phyloP scores from a whole-genome alignment of 495 filamentous ascomycete species.

The Pseudoneurospora amorphoporcata region DNA sequence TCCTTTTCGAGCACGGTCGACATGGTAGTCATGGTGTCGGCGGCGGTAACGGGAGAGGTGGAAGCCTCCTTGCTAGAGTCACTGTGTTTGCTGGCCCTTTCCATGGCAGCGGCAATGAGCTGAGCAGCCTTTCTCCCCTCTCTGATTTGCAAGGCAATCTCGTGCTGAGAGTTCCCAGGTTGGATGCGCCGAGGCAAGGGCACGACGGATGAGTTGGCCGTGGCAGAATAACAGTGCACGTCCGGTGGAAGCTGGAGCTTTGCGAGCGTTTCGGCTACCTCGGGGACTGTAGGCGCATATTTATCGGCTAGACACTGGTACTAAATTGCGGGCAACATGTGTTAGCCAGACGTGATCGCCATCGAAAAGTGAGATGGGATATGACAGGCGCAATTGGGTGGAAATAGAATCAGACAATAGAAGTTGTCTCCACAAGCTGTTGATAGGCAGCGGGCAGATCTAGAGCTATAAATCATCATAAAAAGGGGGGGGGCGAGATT shows the following conservation, averaged over 20 bases:
- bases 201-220: slow-evolving; percentile 35
- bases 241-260: slow-evolving; percentile 47
- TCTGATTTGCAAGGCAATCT: slow-evolving; percentile 43
- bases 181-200: slow-evolving; percentile 37
- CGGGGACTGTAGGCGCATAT: slow-evolving; percentile 43
- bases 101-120: slow-evolving; percentile 35
- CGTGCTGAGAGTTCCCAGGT: slow-evolving; percentile 34
- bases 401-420: slow-evolving; percentile 19
- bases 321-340: slow-evolving; percentile 14
- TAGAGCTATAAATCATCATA: slow-evolving; percentile 64
- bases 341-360: slow-evolving; percentile 9
- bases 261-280: slow-evolving; percentile 42
- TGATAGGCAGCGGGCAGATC: slow-evolving; percentile 50
- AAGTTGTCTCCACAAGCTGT: slow-evolving; percentile 42
- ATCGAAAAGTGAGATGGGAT: slow-evolving; percentile 2
- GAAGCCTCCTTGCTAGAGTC: slow-evolving; percentile 30
- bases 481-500: slow-evolving; percentile 2
- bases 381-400: slow-evolving; percentile 4
- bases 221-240: slow-evolving; percentile 27
- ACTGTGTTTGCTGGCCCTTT: slow-evolving; percentile 26
- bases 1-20: slow-evolving; percentile 52
- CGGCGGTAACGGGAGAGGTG: slow-evolving; percentile 24
- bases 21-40: slow-evolving; percentile 33
- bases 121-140: slow-evolving; percentile 40
- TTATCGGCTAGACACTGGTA: slow-evolving; percentile 48